These are phyloP conservation scores for Sarcomyxa edulis DNA, from an alignment of 768 basidiomycete genomes.

Conservation along the genomic window DNA sequence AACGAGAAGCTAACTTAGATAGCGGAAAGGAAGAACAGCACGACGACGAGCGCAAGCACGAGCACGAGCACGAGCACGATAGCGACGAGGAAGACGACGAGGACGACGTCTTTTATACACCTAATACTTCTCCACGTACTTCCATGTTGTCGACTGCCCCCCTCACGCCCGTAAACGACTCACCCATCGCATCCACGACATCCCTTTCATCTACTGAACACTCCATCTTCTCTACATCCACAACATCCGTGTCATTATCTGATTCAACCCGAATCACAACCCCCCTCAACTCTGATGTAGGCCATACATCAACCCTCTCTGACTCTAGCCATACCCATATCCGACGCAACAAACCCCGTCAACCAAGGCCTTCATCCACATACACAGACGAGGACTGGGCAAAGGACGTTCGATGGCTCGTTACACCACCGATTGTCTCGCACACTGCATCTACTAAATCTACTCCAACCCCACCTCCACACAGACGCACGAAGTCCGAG, in stretches of 20 bases:
- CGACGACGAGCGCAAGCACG: constrained; percentile 5
- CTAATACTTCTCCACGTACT: constrained; percentile 46
- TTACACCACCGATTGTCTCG: constrained; percentile 14
- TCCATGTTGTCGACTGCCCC: constrained; percentile 32
- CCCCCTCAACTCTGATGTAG: constrained; percentile 25
- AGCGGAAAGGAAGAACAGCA: not conserved
- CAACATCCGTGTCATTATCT: constrained; percentile 8
- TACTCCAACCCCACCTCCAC: constrained; percentile 5
- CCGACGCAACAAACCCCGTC: constrained; percentile 7
- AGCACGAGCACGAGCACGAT: constrained; percentile 17
- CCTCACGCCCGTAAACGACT: constrained; percentile 7
- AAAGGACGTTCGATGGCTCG: constrained; percentile 64
- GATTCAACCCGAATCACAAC: constrained; percentile 34
- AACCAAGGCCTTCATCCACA: constrained; percentile 19
- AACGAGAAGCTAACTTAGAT: no score
- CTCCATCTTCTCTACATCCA: constrained; percentile 24
- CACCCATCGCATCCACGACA: constrained; percentile 19
- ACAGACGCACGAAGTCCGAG: not conserved
- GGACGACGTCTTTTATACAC: constrained; percentile 59
- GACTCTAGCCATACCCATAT: constrained; percentile 12
- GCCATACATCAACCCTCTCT: constrained; percentile 13
- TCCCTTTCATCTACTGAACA: constrained; percentile 35
- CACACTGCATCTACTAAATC: not conserved
- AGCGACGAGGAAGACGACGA: constrained; percentile 26
- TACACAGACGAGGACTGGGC: constrained; percentile 62